These are phyloP conservation scores for Entomortierella beljakovae DNA, from an alignment of 192 early-diverging fungal genomes.

Conservation along the genomic window DNA sequence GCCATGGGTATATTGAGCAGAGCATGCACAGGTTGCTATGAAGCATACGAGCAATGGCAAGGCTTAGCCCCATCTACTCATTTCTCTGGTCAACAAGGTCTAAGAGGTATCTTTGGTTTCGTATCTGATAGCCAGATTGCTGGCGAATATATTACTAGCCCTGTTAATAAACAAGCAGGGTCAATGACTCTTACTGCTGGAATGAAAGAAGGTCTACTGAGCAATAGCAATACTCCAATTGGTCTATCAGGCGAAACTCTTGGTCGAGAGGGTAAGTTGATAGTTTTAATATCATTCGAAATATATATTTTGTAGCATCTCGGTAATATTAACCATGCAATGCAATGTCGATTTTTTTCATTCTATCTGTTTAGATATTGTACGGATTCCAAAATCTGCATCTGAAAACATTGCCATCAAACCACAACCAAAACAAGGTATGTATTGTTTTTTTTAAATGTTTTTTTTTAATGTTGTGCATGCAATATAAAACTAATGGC, in stretches of 20 bases:
- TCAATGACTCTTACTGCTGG: background rate
- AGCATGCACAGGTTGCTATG: constrained; percentile 43
- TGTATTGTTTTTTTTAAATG: no score
- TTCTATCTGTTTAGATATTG: constrained; percentile 12
- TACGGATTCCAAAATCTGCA: constrained; percentile 31
- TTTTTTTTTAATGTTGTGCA: no score
- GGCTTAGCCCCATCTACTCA: constrained; percentile 10
- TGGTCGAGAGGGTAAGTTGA: constrained; percentile 38
- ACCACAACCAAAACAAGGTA: constrained; percentile 44
- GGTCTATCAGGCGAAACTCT: constrained; percentile 22
- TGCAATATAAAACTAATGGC: no score
- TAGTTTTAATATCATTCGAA: background rate
- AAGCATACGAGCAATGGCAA: constrained; percentile 48
- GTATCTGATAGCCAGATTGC: background rate
- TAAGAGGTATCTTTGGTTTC: background rate
- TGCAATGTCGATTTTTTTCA: no score
- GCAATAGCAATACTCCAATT: background rate
- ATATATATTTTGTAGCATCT: background rate
- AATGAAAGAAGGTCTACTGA: background rate
- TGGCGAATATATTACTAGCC: background rate
- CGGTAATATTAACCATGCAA: no score
- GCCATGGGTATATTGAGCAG: constrained; percentile 27
- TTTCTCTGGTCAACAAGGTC: background rate
- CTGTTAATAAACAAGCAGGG: background rate
- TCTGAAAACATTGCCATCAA: constrained; percentile 53